A percentile compares a stretch with the other conserved stretches of the same genome.
Conservation (phyloP, 129 eudicot genomes). For the Ambrosia trifida region DNA sequence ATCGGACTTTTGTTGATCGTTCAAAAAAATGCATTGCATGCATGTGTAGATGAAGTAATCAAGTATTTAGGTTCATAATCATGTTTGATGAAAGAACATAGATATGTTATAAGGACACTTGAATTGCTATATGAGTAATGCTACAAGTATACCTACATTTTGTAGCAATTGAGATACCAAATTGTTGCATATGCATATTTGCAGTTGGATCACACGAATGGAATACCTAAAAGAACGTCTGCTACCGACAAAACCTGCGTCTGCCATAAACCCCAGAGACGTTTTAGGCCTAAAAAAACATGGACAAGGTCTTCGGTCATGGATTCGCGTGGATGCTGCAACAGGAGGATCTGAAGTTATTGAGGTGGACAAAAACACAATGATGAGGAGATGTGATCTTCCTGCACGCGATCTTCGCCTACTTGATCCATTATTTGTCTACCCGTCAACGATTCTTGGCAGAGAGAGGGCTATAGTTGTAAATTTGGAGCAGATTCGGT, state of each 20-base stretch:
- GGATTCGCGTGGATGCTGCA: constrained; percentile 81
- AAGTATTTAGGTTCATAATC: neutral
- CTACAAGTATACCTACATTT: constrained; percentile 2
- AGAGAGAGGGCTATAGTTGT: constrained; percentile 99
- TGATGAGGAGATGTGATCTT: constrained; percentile 96
- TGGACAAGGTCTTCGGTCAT: constrained; percentile 92
- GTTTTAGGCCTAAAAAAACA: constrained; percentile 80
- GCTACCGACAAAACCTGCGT: constrained; percentile 61
- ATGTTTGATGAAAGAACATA: neutral
- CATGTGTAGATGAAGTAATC: too few relatives aligned
- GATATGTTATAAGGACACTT: neutral
- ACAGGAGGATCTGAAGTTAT: constrained; percentile 75
- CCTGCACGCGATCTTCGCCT: constrained; percentile 96
- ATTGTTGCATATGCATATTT: neutral
- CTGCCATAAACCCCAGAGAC: constrained; percentile 60
- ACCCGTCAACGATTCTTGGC: constrained; percentile 92
- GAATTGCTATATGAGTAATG: neutral
- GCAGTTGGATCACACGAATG: constrained; percentile 45
- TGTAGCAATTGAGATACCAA: neutral
- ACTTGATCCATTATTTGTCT: constrained; percentile 87
- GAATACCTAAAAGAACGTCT: constrained; percentile 79
- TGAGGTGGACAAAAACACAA: constrained; percentile 86
- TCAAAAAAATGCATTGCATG: too few relatives aligned
- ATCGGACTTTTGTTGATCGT: too few relatives aligned
- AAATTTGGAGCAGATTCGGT: constrained; percentile 96